Base-by-base conservation (phyloP, 345 rosid species). In the Camelina neglecta region DNA sequence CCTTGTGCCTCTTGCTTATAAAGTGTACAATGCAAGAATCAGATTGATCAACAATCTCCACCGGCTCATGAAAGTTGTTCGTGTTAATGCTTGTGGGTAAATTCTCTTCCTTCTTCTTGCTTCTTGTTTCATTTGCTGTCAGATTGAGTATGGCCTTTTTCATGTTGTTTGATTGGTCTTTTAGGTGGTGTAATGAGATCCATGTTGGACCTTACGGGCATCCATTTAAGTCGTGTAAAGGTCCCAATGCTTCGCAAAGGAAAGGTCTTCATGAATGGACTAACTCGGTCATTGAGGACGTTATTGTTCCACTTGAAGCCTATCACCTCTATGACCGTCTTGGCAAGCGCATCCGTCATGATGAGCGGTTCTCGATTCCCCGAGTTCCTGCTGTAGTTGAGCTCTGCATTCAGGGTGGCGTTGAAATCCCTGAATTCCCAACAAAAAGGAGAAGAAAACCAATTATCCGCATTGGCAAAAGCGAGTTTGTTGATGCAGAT, bases 401-500 rank as follows among this genome's bases (percentile, higher is more conserved):
- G 87, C 95, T 94, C 48, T 94, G 96, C 82, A 88, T 92, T 73
- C 98, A 94, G 80, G 97, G 93, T 5, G 97, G 98, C 7, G 91
- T 94, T 35, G 83, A 90, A 18, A 65, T 90, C 72, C 90, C 93
- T 0, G 92, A 89, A 23, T 84, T 78, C 45, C 93, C 96, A 11
- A 77, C 93, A 0, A 94, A 92, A 81, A 89, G 96, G 82, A 89
- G 98, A 78, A 85, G 96, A 80, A 94, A 89, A 75, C 95, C 97
- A 20, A 85, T 94, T 15, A 88, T 94, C 62, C 91, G 96, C 42
- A 85, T 90, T 3, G 86, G 83, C 45, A 95, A 76, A 82, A 84
- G 81, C 12, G 97, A 95, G 82, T 95, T 90, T 58, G 75, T 90
- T 6, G 97, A 95, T 81, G 97, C 97, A 0, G 97, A 92, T 69